phyloP scores from a whole-genome alignment of 2,329 filamentous ascomycete genomes.

The Aspergillus latus region DNA sequence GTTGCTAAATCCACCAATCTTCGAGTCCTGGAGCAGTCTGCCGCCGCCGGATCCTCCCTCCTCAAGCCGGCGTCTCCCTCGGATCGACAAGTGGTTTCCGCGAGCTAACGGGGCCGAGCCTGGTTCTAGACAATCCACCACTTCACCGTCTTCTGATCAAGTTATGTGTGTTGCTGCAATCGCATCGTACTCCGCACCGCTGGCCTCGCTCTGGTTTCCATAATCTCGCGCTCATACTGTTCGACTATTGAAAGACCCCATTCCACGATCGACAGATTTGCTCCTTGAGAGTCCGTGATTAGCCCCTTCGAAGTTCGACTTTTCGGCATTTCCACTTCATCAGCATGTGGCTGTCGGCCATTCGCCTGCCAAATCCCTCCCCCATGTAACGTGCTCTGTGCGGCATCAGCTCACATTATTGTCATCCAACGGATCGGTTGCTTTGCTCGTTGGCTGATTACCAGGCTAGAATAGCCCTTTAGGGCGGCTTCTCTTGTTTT shows the following conservation, averaged over 20 bases:
- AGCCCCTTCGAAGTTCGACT: conserved; percentile 2
- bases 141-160: conserved; percentile 23
- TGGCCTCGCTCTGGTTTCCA: conserved; percentile 17
- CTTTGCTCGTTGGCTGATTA: conserved; percentile 19
- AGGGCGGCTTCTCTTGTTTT: conserved; percentile 19
- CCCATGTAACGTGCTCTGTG: conserved; percentile 38
- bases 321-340: conserved; percentile 11
- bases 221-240: conserved; percentile 5
- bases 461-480: conserved; percentile 15
- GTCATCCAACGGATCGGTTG: conserved; percentile 18
- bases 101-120: conserved; percentile 16
- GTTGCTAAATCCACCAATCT: background rate
- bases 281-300: conserved; percentile 6
- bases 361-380: conserved; percentile 31
- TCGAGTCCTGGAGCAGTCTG: background rate
- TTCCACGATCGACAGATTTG: conserved; percentile 10
- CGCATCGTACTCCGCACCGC: conserved; percentile 5
- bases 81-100: conserved; percentile 12
- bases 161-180: conserved; percentile 21
- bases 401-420: conserved; percentile 24
- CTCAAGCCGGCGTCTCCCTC: conserved; percentile 14
- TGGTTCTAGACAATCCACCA: conserved; percentile 27
- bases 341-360: conserved; percentile 40
- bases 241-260: background rate
- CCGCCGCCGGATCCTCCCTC: conserved; percentile 7